Evolutionary conservation across 352 stramenopile species (phyloP), one percentile per base, ranked within the genome.

Genomic region (Phytophthora aleatoria): DNA sequence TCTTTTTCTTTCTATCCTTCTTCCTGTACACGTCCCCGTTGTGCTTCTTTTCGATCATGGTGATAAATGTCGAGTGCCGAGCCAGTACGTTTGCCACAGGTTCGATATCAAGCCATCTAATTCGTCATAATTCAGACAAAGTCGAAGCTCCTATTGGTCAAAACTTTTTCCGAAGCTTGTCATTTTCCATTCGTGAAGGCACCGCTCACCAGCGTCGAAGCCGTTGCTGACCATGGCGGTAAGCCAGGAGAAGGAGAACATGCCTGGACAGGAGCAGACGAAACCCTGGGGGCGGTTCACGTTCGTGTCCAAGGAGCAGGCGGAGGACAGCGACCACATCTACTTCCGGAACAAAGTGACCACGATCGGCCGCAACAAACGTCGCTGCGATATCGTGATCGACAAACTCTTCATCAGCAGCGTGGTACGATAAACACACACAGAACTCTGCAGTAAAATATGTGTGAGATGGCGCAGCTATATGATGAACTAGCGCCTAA

Each of bases 321-420:
- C 74, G 9, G 64, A 71, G 2, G 80, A 92, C 52, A 79, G 47
- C 28, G 80, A 92, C 63, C 80, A 90, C 61, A 68, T 92, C 30
- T 85, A 88, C 64, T 89, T 92, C 51, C 64, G 50, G 13, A 61
- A 61, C 9, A 67, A 64, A 52, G 43, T 44, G 45, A 85, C 81
- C 39, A 70, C 56, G 28, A 87, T 93, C 45, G 85, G 85, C 12
- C 82, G 85, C 62, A 83, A 75, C 38, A 64, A 73, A 12, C 54
- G 44, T 41, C 77, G 68, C 43, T 72, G 67, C n/a, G 69, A 93
- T 65, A 42, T 81, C 28, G 63, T 90, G 39, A 55, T 93, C 36
- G 66, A 85, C 51, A 65, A 78, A 52, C 69, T 69, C 45, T 89
- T 89, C 60, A 83, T 93, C 67, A 93, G 84, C 64, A 81, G 76